Conservation (phyloP, 306 rosid species). For the Macrotyloma uniflorum region DNA sequence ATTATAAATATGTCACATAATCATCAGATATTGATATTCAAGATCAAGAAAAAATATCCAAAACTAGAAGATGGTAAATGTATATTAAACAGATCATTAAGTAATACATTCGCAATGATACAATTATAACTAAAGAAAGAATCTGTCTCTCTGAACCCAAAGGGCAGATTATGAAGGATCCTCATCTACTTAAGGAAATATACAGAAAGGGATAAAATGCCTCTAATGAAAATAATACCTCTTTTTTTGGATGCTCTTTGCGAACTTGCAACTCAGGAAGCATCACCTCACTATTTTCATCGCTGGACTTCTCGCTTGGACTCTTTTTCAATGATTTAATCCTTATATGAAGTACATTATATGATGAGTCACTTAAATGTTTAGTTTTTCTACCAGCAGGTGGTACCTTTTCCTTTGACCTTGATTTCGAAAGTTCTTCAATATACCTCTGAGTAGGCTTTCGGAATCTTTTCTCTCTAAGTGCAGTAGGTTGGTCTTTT, state of each 20-base stretch:
- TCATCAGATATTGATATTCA: conserved; percentile 21
- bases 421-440: conserved; percentile 66
- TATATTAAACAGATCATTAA: conserved; percentile 7
- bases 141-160: neutral
- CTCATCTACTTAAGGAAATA: conserved; percentile 20
- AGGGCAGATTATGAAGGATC: neutral
- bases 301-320: conserved; percentile 48
- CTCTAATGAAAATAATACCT: conserved; percentile 45
- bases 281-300: conserved; percentile 51
- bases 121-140: neutral
- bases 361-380: conserved; percentile 39
- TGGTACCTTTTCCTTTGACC: conserved; percentile 51
- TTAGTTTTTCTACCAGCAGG: conserved; percentile 47
- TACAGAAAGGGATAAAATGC: neutral
- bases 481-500: conserved; percentile 46
- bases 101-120: neutral
- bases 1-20: neutral
- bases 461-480: conserved; percentile 73
- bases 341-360: conserved; percentile 44
- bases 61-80: conserved; percentile 10
- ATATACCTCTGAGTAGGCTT: conserved; percentile 80
- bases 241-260: conserved; percentile 62
- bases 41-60: conserved; percentile 4
- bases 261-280: conserved; percentile 52
- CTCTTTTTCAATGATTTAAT: conserved; percentile 50